These are phyloP conservation scores for Paracorniculantispora psalliotae DNA, from an alignment of 2,329 filamentous ascomycete genomes.

Conservation along the genomic window DNA sequence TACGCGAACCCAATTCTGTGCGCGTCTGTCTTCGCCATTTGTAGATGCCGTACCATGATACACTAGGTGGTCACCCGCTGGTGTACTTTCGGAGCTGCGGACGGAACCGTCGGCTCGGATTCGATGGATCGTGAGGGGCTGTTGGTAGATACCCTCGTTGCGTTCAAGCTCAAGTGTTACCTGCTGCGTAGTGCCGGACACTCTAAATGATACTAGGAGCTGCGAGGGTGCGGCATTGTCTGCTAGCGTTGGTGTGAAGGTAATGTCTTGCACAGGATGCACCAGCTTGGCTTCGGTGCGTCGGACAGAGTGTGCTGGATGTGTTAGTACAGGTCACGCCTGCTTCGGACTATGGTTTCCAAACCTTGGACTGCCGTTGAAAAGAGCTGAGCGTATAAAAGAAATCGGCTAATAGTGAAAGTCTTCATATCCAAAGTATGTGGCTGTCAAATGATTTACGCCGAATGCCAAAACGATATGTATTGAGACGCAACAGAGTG, in stretches of 20 bases:
- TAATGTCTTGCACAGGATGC: background rate
- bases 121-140: conserved; percentile 9
- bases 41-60: conserved; percentile 11
- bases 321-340: background rate
- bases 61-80: conserved; percentile 11
- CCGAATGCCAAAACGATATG: background rate
- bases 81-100: conserved; percentile 8
- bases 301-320: background rate
- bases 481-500: background rate
- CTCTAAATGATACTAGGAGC: conserved; percentile 6
- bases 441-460: background rate
- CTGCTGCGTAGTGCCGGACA: background rate
- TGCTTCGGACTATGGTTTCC: background rate
- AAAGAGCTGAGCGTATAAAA: conserved; percentile 9
- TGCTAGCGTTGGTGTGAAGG: background rate
- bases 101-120: conserved; percentile 12
- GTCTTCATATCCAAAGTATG: conserved; percentile 1
- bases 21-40: background rate
- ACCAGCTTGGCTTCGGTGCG: conserved; percentile 1
- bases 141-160: conserved; percentile 14
- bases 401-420: background rate
- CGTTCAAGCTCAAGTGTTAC: conserved; percentile 9
- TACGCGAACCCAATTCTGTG: conserved; percentile 14
- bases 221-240: background rate
- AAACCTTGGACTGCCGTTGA: background rate